Evolutionary conservation across 2,329 filamentous ascomycete genomes (phyloP), one percentile per base, ranked within the genome.

Genomic region (Sphaerulina vaccinii): DNA sequence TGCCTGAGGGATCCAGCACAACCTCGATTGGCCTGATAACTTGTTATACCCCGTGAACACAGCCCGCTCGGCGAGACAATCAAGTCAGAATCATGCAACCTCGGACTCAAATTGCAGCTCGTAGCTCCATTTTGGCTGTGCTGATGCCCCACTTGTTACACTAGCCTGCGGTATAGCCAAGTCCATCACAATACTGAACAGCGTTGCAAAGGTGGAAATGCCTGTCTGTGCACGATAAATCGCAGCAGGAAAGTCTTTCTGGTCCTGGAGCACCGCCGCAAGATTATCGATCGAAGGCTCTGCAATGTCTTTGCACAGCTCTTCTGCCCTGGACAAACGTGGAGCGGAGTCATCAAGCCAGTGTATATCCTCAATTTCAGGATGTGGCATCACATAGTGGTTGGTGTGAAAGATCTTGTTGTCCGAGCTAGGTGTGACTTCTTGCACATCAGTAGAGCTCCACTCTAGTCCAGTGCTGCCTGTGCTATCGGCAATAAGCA

Each of bases 381-480:
- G 59, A 43, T 76, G 73, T 13, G 66, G 59, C 0, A 62, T 44
- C 7, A 77, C 53, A 15, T 73, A 68, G 46, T 77, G 75, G 41
- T 77, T 77, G 0, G 73, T 62, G 55, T 77, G 74, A 10, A 73
- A 70, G 2, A 76, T 62, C 10, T 70, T 62, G 1, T 66, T 49
- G 0, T 40, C 50, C 11, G 7, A 6, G 54, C 75, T 71, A 54
- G 71, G 61, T 53, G 55, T 55, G 8, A 68, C 55, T 64, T 57
- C 68, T 49, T 58, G 49, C 15, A 69, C 19, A 55, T 70, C 60
- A 58, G 66, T 15, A 55, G 68, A 51, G 52, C 63, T 61, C 70
- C 75, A 82, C 59, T 83, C 80, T 3, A 82, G 57, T 0, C 80
- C 79, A 3, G 76, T 60, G 0, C 72, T 71, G 0, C 73, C 75